Conservation (phyloP, 1,284 basidiomycete species). For the Takashimella koratensis region DNA sequence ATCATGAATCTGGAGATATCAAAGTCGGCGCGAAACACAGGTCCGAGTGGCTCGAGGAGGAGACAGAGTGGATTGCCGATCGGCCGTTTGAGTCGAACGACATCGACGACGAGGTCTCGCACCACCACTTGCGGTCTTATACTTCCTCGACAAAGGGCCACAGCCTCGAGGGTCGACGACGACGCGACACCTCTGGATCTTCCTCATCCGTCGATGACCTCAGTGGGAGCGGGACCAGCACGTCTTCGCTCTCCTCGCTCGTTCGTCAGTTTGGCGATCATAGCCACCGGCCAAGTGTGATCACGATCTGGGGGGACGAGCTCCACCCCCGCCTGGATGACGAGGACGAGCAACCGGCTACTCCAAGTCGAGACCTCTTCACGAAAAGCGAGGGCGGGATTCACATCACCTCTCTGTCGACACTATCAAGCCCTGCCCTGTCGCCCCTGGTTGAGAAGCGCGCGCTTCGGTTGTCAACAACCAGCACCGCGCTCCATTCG, state of each 20-base stretch:
- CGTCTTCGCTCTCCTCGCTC: conserved; percentile 30
- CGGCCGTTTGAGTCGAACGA: neutral
- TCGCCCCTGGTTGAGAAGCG: neutral
- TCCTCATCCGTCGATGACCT: conserved; percentile 33
- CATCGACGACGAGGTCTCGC: neutral
- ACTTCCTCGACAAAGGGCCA: neutral
- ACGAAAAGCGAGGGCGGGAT: neutral
- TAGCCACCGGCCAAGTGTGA: conserved; percentile 15
- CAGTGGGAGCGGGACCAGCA: conserved; percentile 36
- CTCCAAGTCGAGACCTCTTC: conserved; percentile 22
- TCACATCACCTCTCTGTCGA: neutral
- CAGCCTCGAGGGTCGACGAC: neutral
- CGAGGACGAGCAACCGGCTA: conserved; percentile 16
- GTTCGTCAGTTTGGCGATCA: conserved; percentile 26
- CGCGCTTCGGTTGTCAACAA: neutral
- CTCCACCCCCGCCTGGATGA: conserved; percentile 5
- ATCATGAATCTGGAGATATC: neutral
- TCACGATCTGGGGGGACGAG: conserved; percentile 29
- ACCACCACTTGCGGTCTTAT: neutral
- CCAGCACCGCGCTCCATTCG: neutral
- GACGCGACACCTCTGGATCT: conserved; percentile 5
- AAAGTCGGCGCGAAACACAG: neutral
- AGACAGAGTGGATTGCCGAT: neutral
- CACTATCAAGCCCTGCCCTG: neutral
- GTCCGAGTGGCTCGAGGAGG: neutral